Evolutionary conservation across 1,139 yeast genomes (phyloP).

Genomic region (Yamadazyma pseudoaaseri): DNA sequence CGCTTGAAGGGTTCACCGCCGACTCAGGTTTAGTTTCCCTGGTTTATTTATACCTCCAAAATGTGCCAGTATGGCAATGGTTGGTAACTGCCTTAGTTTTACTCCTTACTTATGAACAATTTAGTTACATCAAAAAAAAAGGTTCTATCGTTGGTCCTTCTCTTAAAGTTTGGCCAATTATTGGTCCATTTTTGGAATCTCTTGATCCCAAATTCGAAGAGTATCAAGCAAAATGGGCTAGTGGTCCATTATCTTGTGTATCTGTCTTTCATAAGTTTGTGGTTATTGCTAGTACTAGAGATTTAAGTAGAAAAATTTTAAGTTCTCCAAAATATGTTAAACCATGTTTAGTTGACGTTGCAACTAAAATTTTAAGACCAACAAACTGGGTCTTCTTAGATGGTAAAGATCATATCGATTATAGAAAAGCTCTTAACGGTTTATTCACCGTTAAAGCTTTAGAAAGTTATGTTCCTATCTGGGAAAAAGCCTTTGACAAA

Average conservation of each 20-base stretch:
- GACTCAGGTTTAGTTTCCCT: not conserved
- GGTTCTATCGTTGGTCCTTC: slow-evolving; percentile 90
- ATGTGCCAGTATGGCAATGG: slow-evolving; percentile 39
- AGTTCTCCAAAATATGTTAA: slow-evolving; percentile 84
- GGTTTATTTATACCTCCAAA: not conserved
- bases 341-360: slow-evolving; percentile 98
- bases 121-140: slow-evolving; percentile 72
- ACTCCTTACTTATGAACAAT: slow-evolving; percentile 72
- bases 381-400: slow-evolving; percentile 97
- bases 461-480: slow-evolving; percentile 77
- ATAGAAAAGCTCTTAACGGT: slow-evolving; percentile 87
- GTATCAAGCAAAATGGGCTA: slow-evolving; percentile 88
- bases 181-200: slow-evolving; percentile 96
- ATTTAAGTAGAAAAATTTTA: slow-evolving; percentile 84
- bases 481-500: slow-evolving; percentile 77
- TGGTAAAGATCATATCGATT: slow-evolving; percentile 92
- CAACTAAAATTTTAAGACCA: slow-evolving; percentile 87
- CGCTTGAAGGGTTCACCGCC: not conserved
- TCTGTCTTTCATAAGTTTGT: slow-evolving; percentile 97
- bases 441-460: slow-evolving; percentile 83
- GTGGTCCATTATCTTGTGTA: slow-evolving; percentile 93
- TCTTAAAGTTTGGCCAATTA: slow-evolving; percentile 86
- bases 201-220: slow-evolving; percentile 95
- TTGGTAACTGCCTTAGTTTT: slow-evolving; percentile 48
- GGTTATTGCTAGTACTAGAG: slow-evolving; percentile 89